Conservation (phyloP, 2,329 filamentous ascomycete genomes). For the Ophiocordyceps australis region DNA sequence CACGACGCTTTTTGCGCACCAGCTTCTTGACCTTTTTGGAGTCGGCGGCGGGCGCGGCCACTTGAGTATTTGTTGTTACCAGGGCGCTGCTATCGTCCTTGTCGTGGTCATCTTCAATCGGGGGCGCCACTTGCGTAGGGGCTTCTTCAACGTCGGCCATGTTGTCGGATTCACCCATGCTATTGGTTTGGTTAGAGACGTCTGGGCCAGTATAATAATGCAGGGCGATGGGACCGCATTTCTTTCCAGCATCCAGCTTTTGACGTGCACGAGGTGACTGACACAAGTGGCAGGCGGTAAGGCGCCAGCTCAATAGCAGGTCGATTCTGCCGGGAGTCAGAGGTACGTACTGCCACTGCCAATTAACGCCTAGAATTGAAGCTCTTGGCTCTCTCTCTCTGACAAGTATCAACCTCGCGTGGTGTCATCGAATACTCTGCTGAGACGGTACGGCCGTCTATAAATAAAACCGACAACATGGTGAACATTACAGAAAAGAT, state of each 20-base stretch:
- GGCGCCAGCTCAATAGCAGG: no score
- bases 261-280: not conserved
- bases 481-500: constrained; percentile 99
- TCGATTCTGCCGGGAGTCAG: no score
- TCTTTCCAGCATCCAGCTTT: no score
- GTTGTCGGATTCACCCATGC: no score
- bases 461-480: constrained; percentile 39
- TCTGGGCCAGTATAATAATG: no score
- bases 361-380: no score
- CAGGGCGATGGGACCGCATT: no score
- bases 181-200: no score
- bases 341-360: no score
- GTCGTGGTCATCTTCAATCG: constrained; percentile 9
- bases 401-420: no score
- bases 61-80: constrained; percentile 20
- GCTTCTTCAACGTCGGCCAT: constrained; percentile 15
- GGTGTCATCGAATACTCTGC: no score
- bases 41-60: constrained; percentile 25
- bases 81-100: constrained; percentile 15
- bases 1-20: constrained; percentile 75
- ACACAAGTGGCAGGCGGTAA: constrained; percentile 12
- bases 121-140: constrained; percentile 8
- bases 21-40: constrained; percentile 69
- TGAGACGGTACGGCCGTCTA: constrained; percentile 13
- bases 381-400: no score